phyloP scores from a whole-genome alignment of 208 protist species.

The Leishmania martiniquensis region DNA sequence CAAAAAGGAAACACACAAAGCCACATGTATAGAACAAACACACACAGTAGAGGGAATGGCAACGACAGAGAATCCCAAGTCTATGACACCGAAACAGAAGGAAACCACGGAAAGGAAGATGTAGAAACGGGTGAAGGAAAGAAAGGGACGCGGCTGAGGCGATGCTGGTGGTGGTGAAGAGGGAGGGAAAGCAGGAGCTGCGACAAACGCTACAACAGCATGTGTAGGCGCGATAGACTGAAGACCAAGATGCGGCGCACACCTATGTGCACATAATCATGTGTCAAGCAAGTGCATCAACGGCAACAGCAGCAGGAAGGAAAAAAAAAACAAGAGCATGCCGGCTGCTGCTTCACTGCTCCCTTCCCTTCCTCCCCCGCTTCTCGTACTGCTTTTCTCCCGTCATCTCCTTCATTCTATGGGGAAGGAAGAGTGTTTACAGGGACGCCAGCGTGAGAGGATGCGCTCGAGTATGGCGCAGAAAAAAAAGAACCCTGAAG shows the following conservation, averaged over 20 bases:
- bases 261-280: background rate
- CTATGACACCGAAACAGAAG: background rate
- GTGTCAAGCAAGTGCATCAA: background rate
- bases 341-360: background rate
- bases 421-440: background rate
- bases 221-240: background rate
- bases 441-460: constrained; percentile 1
- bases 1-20: background rate
- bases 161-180: background rate
- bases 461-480: constrained; percentile 11
- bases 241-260: background rate
- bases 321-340: background rate
- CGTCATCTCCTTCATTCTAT: constrained; percentile 1
- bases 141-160: too few relatives aligned
- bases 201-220: background rate
- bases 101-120: background rate
- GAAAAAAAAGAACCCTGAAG: too few relatives aligned
- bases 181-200: background rate
- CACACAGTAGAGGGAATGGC: background rate
- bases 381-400: background rate
- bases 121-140: too few relatives aligned
- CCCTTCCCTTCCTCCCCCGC: background rate
- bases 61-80: constrained; percentile 1
- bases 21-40: too few relatives aligned
- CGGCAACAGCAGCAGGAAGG: background rate